Evolutionary conservation across 1,284 basidiomycete genomes (phyloP).

Genomic region (Melanopsichium pennsylvanicum): DNA sequence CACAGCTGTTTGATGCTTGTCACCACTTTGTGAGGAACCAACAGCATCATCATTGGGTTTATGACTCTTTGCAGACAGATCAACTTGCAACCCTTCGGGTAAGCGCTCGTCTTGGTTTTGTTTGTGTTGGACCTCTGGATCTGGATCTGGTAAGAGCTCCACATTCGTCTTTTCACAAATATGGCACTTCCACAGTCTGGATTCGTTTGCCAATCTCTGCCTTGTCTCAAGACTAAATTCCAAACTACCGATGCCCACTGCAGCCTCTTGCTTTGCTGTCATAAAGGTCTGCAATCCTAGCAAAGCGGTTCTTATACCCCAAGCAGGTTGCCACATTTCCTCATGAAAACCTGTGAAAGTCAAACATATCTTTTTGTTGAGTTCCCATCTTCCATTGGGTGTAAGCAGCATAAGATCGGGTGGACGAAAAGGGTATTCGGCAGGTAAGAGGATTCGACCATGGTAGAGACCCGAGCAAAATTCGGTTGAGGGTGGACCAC

Average conservation of each 20-base stretch:
- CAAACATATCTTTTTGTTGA: conserved; percentile 83
- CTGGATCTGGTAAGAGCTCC: conserved; percentile 37
- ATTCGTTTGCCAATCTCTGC: conserved; percentile 70
- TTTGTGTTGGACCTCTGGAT: conserved; percentile 1
- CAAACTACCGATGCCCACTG: conserved; percentile 88
- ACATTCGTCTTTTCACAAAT: conserved; percentile 30
- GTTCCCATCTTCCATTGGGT: conserved; percentile 91
- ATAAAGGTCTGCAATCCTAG: conserved; percentile 66
- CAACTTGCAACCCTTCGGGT: conserved; percentile 30
- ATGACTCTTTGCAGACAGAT: conserved; percentile 16
- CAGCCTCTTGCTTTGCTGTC: conserved; percentile 71
- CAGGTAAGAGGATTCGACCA: conserved; percentile 86
- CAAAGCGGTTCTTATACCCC: conserved; percentile 90
- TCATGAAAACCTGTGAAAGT: conserved; percentile 57
- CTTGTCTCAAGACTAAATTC: conserved; percentile 88
- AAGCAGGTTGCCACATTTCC: conserved; percentile 96
- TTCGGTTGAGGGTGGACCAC: conserved; percentile 73
- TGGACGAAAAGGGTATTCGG: conserved; percentile 92
- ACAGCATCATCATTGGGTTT: neutral
- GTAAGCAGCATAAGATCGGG: conserved; percentile 94
- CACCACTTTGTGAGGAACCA: too few relatives aligned
- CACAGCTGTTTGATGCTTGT: too few relatives aligned
- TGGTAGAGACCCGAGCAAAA: conserved; percentile 74
- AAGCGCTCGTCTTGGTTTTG: conserved; percentile 4
- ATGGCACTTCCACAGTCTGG: conserved; percentile 44